Conservation (phyloP, 2,329 filamentous ascomycete genomes). For the Aplosporella prunicola region DNA sequence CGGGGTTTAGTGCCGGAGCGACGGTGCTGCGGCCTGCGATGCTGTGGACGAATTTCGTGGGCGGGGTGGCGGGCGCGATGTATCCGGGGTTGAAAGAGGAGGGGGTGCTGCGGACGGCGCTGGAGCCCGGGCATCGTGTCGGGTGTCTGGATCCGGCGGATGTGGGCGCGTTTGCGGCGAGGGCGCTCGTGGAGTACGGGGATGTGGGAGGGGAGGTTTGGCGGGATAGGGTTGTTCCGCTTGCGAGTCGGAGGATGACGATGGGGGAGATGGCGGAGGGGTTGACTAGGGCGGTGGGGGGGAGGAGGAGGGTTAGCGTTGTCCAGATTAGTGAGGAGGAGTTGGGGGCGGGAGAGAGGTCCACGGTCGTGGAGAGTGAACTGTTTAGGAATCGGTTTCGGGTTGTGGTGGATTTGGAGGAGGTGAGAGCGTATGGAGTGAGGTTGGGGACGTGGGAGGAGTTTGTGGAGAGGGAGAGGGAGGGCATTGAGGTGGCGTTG, state of each 20-base stretch:
- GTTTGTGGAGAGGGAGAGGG: background rate
- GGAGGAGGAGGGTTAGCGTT: background rate
- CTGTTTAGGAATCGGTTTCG: background rate
- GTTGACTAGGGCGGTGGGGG: background rate
- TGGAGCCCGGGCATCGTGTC: background rate
- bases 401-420: background rate
- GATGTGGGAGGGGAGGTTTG: no score
- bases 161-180: slow-evolving; percentile 1
- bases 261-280: background rate
- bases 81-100: background rate
- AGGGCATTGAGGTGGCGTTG: background rate
- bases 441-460: slow-evolving; percentile 1
- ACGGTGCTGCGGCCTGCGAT: slow-evolving; percentile 2
- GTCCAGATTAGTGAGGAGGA: background rate
- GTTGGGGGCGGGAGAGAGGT: background rate
- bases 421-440: background rate
- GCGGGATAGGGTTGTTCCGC: background rate
- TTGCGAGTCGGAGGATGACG: background rate
- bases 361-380: background rate
- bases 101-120: background rate
- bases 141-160: background rate
- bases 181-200: background rate
- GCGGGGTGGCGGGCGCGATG: background rate
- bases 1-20: background rate
- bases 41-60: background rate